Conservation (phyloP, 768 basidiomycete species). For the Lentinula sp. region DNA sequence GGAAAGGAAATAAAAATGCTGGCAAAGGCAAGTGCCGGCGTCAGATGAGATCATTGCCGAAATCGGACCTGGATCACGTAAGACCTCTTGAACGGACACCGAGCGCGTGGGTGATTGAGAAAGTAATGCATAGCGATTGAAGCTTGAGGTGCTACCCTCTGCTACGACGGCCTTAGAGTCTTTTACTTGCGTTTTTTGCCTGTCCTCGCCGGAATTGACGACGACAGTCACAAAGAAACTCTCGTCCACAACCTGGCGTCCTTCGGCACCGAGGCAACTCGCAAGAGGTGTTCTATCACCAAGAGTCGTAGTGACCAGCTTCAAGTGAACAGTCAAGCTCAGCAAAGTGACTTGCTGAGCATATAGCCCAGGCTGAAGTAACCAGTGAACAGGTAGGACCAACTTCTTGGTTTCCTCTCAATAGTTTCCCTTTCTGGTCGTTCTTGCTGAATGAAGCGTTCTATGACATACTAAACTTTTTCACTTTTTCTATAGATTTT, state of each 20-base stretch:
- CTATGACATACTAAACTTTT: neutral
- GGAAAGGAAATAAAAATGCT: neutral
- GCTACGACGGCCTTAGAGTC: neutral
- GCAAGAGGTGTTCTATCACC: neutral
- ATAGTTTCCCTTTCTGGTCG: conserved; percentile 5
- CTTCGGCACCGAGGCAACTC: neutral
- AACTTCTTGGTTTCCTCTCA: neutral
- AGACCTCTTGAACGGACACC: neutral
- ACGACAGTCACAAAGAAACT: neutral
- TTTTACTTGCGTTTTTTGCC: neutral
- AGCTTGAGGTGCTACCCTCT: no score
- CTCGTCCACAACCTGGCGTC: neutral
- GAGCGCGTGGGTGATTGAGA: neutral
- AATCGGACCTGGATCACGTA: conserved; percentile 1
- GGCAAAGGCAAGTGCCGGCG: neutral
- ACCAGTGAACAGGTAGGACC: neutral
- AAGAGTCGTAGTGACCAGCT: neutral
- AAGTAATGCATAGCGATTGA: neutral
- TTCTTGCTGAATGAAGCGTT: neutral
- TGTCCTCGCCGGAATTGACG: neutral
- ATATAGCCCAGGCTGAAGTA: neutral
- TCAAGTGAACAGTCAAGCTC: neutral
- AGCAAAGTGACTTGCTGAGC: neutral
- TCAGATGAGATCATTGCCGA: neutral
- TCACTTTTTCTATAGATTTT: neutral